phyloP scores from a whole-genome alignment of 1,284 basidiomycete genomes.

The Pyrrhoderma noxium region DNA sequence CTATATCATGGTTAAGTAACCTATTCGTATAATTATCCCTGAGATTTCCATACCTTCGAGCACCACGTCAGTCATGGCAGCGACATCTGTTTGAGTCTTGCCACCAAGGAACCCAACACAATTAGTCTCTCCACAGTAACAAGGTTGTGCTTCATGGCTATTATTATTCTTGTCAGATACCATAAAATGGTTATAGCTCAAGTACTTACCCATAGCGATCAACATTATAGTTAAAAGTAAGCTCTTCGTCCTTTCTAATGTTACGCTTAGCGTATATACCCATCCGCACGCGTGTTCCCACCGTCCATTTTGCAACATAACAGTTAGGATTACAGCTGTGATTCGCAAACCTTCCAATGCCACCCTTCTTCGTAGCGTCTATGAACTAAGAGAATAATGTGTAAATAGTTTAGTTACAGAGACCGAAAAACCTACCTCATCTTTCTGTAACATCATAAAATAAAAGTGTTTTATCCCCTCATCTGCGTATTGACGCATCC shows the following conservation, averaged over 20 bases:
- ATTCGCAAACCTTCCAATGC: slow-evolving; percentile 95
- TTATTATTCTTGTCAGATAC: neutral
- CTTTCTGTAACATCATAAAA: slow-evolving; percentile 99
- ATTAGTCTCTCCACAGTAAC: slow-evolving; percentile 94
- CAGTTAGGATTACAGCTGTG: slow-evolving; percentile 98
- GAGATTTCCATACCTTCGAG: slow-evolving; percentile 76
- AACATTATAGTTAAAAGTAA: slow-evolving; percentile 99
- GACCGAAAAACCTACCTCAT: slow-evolving; percentile 69
- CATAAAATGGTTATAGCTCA: neutral
- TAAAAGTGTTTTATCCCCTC: slow-evolving; percentile 97
- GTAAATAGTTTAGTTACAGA: neutral
- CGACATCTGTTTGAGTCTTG: slow-evolving; percentile 96
- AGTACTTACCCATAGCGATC: slow-evolving; percentile 86
- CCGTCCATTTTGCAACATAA: slow-evolving; percentile 99
- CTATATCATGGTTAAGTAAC: slow-evolving; percentile 33
- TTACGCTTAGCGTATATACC: slow-evolving; percentile 92
- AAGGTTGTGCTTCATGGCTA: slow-evolving; percentile 91
- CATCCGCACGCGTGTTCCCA: slow-evolving; percentile 90
- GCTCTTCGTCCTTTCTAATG: slow-evolving; percentile 81
- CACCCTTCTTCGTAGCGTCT: slow-evolving; percentile 96
- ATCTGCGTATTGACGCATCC: slow-evolving; percentile 90
- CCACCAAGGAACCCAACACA: slow-evolving; percentile 96
- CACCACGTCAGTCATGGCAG: slow-evolving; percentile 90
- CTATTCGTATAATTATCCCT: slow-evolving; percentile 7
- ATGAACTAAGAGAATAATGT: slow-evolving; percentile 61